phyloP scores from a whole-genome alignment of 2,329 filamentous ascomycete genomes.

The Fusarium proliferatum region DNA sequence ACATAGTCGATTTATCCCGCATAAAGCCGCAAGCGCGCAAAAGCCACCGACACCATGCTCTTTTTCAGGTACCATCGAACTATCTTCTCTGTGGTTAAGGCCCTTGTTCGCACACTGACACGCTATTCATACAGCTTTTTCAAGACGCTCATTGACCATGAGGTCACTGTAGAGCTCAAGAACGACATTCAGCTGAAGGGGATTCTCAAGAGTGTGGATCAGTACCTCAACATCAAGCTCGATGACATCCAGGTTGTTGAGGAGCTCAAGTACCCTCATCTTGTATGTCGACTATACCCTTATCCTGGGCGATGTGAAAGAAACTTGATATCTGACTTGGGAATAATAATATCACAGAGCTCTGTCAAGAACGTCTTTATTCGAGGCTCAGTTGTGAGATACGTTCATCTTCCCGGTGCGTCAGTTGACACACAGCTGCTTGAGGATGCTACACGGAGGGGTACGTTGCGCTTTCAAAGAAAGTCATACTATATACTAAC shows the following conservation, averaged over 20 bases:
- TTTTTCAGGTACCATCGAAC: slow-evolving; percentile 56
- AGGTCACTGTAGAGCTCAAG: slow-evolving; percentile 98
- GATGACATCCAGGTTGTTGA: slow-evolving; percentile 95
- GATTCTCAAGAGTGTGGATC: slow-evolving; percentile 95
- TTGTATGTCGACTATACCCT: slow-evolving; percentile 65
- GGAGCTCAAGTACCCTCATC: slow-evolving; percentile 92
- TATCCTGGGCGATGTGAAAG: no score
- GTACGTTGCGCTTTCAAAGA: slow-evolving; percentile 56
- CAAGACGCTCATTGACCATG: slow-evolving; percentile 97
- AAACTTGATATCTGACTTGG: not conserved
- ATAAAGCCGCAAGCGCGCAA: not conserved
- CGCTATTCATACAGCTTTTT: slow-evolving; percentile 76
- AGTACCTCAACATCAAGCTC: slow-evolving; percentile 99
- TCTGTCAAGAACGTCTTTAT: slow-evolving; percentile 97
- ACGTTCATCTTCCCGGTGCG: slow-evolving; percentile 85
- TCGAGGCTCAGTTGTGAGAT: slow-evolving; percentile 89
- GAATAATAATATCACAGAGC: slow-evolving; percentile 54
- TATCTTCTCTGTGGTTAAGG: not conserved
- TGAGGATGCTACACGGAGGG: slow-evolving; percentile 91
- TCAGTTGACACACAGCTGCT: slow-evolving; percentile 87
- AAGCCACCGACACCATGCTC: slow-evolving; percentile 52
- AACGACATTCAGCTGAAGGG: slow-evolving; percentile 98
- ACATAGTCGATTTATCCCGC: not conserved
- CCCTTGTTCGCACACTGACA: slow-evolving; percentile 7
- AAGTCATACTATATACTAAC: slow-evolving; percentile 6